Evolutionary conservation across 148 eudicot species (phyloP).

Genomic region (Mesembryanthemum crystallinum): DNA sequence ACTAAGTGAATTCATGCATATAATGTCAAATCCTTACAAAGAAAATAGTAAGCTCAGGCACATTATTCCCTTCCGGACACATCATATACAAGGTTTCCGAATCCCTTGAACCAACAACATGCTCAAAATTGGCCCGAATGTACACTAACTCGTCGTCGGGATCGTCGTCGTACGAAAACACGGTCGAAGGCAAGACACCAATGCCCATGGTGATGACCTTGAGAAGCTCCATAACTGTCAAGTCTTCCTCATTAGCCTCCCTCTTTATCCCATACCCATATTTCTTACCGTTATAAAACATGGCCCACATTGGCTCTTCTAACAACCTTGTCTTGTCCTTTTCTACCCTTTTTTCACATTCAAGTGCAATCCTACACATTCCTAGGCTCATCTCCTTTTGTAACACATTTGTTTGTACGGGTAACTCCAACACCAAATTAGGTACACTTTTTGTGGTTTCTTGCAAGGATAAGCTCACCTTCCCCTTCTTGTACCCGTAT

Average conservation of each 20-base stretch:
- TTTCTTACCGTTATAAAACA: constrained; percentile 36
- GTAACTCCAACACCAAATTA: constrained; percentile 30
- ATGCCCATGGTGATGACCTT: constrained; percentile 33
- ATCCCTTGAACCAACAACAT: constrained; percentile 27
- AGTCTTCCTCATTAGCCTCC: constrained; percentile 29
- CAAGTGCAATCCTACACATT: constrained; percentile 34
- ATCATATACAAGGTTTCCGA: constrained; percentile 35
- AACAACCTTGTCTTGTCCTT: constrained; percentile 13
- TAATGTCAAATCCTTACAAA: constrained; percentile 25
- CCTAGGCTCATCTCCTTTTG: constrained; percentile 30
- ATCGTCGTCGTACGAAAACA: constrained; percentile 3
- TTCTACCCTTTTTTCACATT: constrained; percentile 29
- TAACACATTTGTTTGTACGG: constrained; percentile 21
- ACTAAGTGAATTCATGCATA: background rate
- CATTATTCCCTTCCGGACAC: constrained; percentile 27
- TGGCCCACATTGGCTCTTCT: constrained; percentile 32
- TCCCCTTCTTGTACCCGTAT: constrained; percentile 33
- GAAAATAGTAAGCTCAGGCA: constrained; percentile 31
- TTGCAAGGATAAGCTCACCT: constrained; percentile 28
- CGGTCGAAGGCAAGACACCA: constrained; percentile 19
- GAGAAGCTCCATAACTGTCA: constrained; percentile 30
- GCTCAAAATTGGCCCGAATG: constrained; percentile 30
- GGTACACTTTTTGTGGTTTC: constrained; percentile 30
- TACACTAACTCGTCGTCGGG: constrained; percentile 27
- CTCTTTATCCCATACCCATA: constrained; percentile 28